phyloP scores from a whole-genome alignment of 192 early-diverging fungal genomes.

The Gryganskiella cystojenkinii region DNA sequence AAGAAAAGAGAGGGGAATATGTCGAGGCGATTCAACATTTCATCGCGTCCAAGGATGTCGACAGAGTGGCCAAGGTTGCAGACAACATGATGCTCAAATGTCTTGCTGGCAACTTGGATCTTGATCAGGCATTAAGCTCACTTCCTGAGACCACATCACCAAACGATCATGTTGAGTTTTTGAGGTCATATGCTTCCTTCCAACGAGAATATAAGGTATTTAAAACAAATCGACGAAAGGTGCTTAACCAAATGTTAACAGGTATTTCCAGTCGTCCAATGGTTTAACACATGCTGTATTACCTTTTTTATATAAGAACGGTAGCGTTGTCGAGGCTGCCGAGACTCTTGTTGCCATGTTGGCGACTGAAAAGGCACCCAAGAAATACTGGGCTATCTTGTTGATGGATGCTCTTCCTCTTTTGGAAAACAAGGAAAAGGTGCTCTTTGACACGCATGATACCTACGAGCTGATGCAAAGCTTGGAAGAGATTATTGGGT shows the following conservation, averaged over 20 bases:
- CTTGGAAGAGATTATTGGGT: conserved; percentile 62
- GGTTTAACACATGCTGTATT: not conserved
- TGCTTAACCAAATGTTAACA: not conserved
- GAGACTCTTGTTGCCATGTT: conserved; percentile 58
- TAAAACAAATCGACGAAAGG: not conserved
- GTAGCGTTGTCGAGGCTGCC: conserved; percentile 50
- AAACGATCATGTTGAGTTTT: conserved; percentile 62
- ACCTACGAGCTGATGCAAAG: conserved; percentile 75
- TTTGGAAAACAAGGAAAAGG: conserved; percentile 59
- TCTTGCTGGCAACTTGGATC: conserved; percentile 54
- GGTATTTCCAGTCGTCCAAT: not conserved
- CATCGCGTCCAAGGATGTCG: conserved; percentile 58
- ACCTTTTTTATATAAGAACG: conserved; percentile 10
- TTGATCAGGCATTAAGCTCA: conserved; percentile 56
- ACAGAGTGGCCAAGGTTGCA: conserved; percentile 60
- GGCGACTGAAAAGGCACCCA: conserved; percentile 59
- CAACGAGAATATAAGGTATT: conserved; percentile 57
- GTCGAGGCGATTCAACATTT: conserved; percentile 74
- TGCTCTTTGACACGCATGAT: conserved; percentile 66
- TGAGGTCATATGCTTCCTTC: conserved; percentile 69
- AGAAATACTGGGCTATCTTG: conserved; percentile 57
- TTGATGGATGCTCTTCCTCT: conserved; percentile 72
- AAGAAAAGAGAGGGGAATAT: conserved; percentile 63
- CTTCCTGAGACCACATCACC: conserved; percentile 29
- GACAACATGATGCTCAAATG: conserved; percentile 67